Percentiles rank a stretch among this genome's conserved stretches.
Conservation (phyloP, 371 early-diverging fungal genomes). For the Cokeromyces recurvatus region DNA sequence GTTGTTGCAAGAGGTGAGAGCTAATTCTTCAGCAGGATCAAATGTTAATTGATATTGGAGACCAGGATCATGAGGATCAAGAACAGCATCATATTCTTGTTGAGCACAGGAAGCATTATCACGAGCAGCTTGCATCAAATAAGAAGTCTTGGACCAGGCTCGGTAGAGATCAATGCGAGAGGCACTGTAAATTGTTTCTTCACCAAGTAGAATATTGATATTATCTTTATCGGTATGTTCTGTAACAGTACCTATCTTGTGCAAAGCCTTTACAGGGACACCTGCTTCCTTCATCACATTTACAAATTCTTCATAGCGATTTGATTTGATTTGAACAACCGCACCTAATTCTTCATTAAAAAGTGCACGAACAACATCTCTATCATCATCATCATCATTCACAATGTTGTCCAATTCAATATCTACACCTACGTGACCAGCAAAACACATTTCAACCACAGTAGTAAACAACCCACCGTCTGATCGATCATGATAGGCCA, state of each 20-base stretch:
- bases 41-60: conserved; percentile 73
- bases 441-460: conserved; percentile 92
- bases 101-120: conserved; percentile 87
- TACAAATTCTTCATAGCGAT: conserved; percentile 54
- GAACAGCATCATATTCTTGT: conserved; percentile 73
- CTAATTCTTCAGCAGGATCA: conserved; percentile 56
- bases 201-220: conserved; percentile 39
- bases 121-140: conserved; percentile 81
- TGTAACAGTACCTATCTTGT: conserved; percentile 59
- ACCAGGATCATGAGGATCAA: conserved; percentile 74
- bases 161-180: conserved; percentile 71
- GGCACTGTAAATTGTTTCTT: conserved; percentile 35
- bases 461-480: conserved; percentile 95
- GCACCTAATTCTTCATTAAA: conserved; percentile 97
- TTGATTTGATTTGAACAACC: conserved; percentile 78
- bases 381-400: conserved; percentile 52
- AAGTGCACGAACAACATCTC: conserved; percentile 61
- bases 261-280: conserved; percentile 52
- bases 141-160: conserved; percentile 88
- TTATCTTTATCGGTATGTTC: conserved; percentile 44
- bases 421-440: conserved; percentile 81
- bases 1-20: conserved; percentile 9
- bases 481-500: conserved; percentile 96
- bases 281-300: conserved; percentile 46
- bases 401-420: conserved; percentile 56